Evolutionary conservation across 2,329 filamentous ascomycete species (phyloP).

Genomic region (Fusarium setosum): DNA sequence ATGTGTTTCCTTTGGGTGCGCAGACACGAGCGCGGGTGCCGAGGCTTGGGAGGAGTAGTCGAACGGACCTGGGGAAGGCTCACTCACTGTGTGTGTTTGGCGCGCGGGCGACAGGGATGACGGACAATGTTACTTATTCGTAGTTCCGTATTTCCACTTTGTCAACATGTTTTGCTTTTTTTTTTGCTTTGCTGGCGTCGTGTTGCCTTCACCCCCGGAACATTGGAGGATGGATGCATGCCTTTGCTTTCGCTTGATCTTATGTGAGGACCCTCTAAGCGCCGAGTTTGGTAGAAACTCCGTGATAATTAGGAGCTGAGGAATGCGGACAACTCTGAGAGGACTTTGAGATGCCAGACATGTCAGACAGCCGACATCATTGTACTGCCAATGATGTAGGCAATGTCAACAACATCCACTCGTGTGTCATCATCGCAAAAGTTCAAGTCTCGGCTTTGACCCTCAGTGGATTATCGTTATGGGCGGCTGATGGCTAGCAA

Average conservation of each 20-base stretch:
- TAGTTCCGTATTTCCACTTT: constrained; percentile 2
- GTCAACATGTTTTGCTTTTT: constrained; percentile 24
- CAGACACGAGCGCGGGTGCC: constrained; percentile 28
- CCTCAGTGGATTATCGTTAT: background rate
- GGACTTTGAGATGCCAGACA: constrained; percentile 1
- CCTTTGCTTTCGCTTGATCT: too few relatives aligned
- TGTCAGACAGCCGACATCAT: constrained; percentile 12
- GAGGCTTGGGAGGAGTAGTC: constrained; percentile 15
- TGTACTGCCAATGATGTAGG: constrained; percentile 4
- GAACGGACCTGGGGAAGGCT: too few relatives aligned
- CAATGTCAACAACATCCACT: background rate
- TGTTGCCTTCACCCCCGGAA: constrained; percentile 13
- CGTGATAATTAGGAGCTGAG: constrained; percentile 22
- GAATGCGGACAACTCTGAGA: constrained; percentile 18
- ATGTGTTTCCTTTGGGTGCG: constrained; percentile 30
- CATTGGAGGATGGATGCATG: constrained; percentile 9
- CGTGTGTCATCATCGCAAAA: background rate
- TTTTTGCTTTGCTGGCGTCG: constrained; percentile 20
- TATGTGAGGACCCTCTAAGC: constrained; percentile 1
- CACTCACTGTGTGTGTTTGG: background rate
- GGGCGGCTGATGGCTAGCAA: background rate
- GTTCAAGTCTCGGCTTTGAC: background rate
- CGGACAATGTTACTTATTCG: constrained; percentile 6
- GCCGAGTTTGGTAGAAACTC: constrained; percentile 16
- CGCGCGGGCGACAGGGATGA: background rate